Evolutionary conservation across 1,284 basidiomycete genomes (phyloP).

Genomic region (Ganoderma sp.): DNA sequence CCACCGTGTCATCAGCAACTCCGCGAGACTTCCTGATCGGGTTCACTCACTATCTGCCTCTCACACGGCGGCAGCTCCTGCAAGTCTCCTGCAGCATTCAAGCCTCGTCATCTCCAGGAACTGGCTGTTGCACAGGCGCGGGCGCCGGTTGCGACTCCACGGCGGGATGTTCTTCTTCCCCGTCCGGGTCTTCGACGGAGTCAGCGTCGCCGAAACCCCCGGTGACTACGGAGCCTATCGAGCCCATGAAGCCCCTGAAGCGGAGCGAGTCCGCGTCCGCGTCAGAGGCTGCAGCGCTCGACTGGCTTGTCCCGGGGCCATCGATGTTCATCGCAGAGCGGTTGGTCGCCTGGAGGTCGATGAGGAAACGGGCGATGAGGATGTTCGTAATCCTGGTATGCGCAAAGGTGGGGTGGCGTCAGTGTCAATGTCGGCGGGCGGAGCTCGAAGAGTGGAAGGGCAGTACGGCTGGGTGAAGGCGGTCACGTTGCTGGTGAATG

Average conservation of each 20-base stretch:
- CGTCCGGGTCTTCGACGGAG: not conserved
- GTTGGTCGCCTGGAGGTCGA: constrained; percentile 4
- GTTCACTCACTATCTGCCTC: too few relatives aligned
- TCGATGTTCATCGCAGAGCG: not conserved
- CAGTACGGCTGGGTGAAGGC: constrained; percentile 1
- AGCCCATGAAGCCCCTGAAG: not conserved
- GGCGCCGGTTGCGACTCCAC: too few relatives aligned
- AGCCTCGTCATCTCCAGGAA: not conserved
- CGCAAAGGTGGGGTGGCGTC: not conserved
- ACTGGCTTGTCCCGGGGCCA: not conserved
- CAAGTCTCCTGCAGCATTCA: too few relatives aligned
- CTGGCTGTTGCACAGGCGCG: too few relatives aligned
- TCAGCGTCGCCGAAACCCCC: not conserved
- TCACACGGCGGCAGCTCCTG: too few relatives aligned
- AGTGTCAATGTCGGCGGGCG: not conserved
- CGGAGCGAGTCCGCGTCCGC: not conserved
- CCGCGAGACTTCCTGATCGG: too few relatives aligned
- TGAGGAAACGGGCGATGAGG: not conserved
- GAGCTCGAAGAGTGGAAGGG: not conserved
- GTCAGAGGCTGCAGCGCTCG: not conserved
- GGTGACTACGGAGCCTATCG: not conserved
- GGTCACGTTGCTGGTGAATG: not conserved
- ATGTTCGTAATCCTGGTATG: not conserved
- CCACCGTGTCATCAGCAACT: too few relatives aligned
- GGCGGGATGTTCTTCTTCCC: not conserved